A percentile compares a stretch with the other conserved stretches of the same genome.
phyloP scores from a whole-genome alignment of 1,284 basidiomycete species.

The Melampsora larici-populina region DNA sequence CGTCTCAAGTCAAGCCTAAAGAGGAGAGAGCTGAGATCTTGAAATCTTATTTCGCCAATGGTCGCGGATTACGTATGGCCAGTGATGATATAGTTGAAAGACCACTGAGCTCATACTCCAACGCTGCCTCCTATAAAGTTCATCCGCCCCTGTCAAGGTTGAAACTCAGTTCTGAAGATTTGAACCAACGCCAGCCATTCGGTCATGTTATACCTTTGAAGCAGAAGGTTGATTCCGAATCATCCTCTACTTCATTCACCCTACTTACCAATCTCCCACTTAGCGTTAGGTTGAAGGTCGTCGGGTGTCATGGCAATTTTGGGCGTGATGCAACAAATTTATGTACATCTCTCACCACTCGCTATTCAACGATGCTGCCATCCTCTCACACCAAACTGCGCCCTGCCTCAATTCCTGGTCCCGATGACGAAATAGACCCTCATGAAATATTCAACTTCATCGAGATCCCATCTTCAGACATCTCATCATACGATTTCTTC shows the following conservation, averaged over 20 bases:
- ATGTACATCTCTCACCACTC: constrained; percentile 12
- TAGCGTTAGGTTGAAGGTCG: constrained; percentile 12
- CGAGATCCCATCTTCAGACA: neutral
- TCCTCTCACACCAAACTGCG: constrained; percentile 4
- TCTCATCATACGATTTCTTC: constrained; percentile 10
- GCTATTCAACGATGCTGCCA: constrained; percentile 13
- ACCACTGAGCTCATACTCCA: constrained; percentile 34
- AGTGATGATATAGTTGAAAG: constrained; percentile 20
- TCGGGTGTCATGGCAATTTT: constrained; percentile 26
- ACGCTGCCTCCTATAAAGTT: constrained; percentile 10
- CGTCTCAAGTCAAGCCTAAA: constrained; percentile 31
- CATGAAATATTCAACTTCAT: constrained; percentile 11
- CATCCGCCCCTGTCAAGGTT: neutral
- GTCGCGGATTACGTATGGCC: constrained; percentile 17
- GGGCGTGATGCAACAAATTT: neutral
- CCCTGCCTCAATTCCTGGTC: neutral
- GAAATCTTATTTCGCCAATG: constrained; percentile 38
- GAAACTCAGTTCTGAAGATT: neutral
- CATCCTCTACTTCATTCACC: constrained; percentile 1
- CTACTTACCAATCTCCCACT: constrained; percentile 20
- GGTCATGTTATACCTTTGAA: neutral
- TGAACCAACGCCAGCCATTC: neutral
- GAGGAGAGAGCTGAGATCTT: constrained; percentile 39
- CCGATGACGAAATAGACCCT: constrained; percentile 20
- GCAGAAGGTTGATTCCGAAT: neutral